A percentile compares a stretch with the other conserved stretches of the same genome.
These are phyloP conservation scores for Wallemia ichthyophaga DNA, from an alignment of 1,284 basidiomycete genomes.

Conservation along the genomic window DNA sequence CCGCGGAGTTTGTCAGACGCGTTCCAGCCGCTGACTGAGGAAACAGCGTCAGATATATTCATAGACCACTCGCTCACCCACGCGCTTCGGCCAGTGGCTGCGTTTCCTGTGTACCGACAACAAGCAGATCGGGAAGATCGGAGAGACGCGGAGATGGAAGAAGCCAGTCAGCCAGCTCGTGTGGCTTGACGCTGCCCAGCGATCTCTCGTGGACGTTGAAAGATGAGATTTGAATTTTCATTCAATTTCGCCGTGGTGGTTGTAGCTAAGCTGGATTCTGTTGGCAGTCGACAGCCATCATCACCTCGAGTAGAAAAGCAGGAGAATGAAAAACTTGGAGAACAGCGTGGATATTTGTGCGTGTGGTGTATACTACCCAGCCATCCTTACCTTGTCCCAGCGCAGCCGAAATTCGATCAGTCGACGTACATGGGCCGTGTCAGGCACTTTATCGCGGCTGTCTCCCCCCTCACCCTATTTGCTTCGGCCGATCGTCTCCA, in stretches of 20 bases:
- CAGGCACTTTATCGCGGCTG: conserved; percentile 21
- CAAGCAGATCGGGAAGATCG: not conserved
- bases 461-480: conserved; percentile 23
- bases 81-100: not conserved
- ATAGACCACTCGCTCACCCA: not conserved
- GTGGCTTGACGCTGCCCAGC: not conserved
- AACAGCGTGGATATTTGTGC: not conserved
- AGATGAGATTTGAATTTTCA: not conserved
- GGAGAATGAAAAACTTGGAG: not conserved
- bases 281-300: too few species aligned
- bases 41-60: not conserved
- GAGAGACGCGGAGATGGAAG: not conserved
- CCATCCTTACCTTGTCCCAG: not conserved
- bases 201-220: not conserved
- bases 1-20: not conserved
- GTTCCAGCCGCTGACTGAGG: not conserved
- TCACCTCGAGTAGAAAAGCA: too few species aligned
- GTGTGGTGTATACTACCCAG: not conserved
- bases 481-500: conserved; percentile 9
- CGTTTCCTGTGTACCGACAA: not conserved
- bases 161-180: not conserved
- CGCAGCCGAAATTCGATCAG: not conserved
- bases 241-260: not conserved
- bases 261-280: too few species aligned
- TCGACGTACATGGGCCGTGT: conserved; percentile 15